Conservation (phyloP, 345 rosid genomes). For the Salix dunnii region DNA sequence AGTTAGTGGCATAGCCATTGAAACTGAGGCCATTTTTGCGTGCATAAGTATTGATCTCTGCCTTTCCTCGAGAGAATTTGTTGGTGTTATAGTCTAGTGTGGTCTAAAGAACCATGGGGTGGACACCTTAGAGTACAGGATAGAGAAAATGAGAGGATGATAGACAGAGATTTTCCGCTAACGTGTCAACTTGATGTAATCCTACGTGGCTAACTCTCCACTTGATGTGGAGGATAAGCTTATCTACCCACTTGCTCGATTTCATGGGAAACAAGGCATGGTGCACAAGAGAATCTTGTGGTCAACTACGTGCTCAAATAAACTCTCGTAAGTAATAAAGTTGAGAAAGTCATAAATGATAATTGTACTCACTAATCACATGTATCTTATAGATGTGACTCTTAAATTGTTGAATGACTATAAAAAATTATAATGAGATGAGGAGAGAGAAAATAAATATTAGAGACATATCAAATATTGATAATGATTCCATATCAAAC, state of each 20-base stretch:
- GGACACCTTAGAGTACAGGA: constrained; percentile 7
- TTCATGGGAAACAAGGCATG: not conserved
- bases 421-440: too few species aligned
- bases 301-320: too few species aligned
- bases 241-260: constrained; percentile 10
- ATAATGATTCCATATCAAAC: too few species aligned
- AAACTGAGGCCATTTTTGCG: constrained; percentile 9
- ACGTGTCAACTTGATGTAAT: not conserved
- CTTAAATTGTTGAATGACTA: too few species aligned
- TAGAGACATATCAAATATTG: too few species aligned
- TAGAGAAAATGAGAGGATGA: constrained; percentile 8
- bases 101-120: too few species aligned
- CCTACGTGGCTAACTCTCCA: constrained; percentile 14
- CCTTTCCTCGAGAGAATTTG: not conserved
- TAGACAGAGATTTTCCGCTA: constrained; percentile 4
- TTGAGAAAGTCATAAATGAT: too few species aligned
- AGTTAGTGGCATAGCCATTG: constrained; percentile 13
- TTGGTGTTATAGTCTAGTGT: not conserved
- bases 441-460: too few species aligned
- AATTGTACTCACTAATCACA: too few species aligned
- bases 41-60: not conserved
- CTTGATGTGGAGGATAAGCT: constrained; percentile 20
- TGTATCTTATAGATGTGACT: too few species aligned
- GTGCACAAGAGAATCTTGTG: too few species aligned
- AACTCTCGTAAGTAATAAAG: too few species aligned